phyloP scores from a whole-genome alignment of 1,284 basidiomycete genomes.

The Sanghuangporus weigelae region DNA sequence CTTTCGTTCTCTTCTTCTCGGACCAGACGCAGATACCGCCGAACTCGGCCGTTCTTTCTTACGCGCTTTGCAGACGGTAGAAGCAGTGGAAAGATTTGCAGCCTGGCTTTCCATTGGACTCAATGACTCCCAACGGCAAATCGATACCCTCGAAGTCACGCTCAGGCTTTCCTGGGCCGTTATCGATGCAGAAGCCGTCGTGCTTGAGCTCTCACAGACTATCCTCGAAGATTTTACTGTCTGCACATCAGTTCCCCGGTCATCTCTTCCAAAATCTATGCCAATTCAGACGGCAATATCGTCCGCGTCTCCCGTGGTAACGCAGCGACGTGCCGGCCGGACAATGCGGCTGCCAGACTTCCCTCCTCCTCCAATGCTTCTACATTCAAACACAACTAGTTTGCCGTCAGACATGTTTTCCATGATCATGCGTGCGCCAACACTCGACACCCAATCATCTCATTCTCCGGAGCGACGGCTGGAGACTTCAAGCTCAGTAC shows the following conservation, averaged over 20 bases:
- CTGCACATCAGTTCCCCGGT: conserved; percentile 20
- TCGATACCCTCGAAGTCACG: conserved; percentile 14
- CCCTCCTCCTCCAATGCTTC: background rate
- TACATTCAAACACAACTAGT: background rate
- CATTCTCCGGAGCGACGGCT: conserved; percentile 10
- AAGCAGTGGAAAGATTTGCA: conserved; percentile 9
- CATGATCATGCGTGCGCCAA: background rate
- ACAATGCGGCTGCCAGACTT: conserved; percentile 16
- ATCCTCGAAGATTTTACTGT: conserved; percentile 17
- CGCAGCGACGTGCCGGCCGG: conserved; percentile 2
- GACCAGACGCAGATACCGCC: conserved; percentile 14
- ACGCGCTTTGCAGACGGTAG: conserved; percentile 11
- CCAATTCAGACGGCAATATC: background rate
- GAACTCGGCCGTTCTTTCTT: conserved; percentile 8
- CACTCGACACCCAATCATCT: background rate
- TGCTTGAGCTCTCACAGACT: conserved; percentile 18
- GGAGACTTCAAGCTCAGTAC: background rate
- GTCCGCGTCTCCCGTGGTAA: background rate
- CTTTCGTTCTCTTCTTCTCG: conserved; percentile 19
- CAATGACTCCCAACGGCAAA: background rate
- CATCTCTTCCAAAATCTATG: conserved; percentile 4
- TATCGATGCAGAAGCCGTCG: conserved; percentile 3
- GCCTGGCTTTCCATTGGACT: conserved; percentile 12
- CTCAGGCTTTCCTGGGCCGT: conserved; percentile 17
- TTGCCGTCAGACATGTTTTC: background rate